These are phyloP conservation scores for Penicillium robsamsonii DNA, from an alignment of 495 filamentous ascomycete genomes.

Conservation along the genomic window DNA sequence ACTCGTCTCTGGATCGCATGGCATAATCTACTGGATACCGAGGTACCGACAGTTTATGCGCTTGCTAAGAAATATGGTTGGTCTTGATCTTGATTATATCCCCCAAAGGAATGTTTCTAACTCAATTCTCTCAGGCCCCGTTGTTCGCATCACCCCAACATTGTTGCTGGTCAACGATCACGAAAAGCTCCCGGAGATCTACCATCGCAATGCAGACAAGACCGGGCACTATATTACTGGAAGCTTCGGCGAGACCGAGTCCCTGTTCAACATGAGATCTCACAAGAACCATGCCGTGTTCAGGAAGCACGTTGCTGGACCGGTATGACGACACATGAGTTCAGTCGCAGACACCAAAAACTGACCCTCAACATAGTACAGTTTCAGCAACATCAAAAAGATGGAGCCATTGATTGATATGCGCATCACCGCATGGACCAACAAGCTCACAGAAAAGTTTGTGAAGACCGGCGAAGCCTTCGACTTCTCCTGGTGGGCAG, in stretches of 20 bases:
- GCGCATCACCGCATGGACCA: conserved; percentile 43
- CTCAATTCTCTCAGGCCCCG: conserved; percentile 31
- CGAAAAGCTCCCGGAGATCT: conserved; percentile 48
- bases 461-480: conserved; percentile 42
- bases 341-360: not conserved
- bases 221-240: conserved; percentile 53
- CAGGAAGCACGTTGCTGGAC: conserved; percentile 42
- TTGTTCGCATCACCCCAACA: conserved; percentile 47
- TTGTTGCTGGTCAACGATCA: conserved; percentile 46
- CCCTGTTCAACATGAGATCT: conserved; percentile 49
- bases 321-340: conserved; percentile 28
- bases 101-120: not conserved
- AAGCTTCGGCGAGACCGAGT: conserved; percentile 46
- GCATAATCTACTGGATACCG: conserved; percentile 45
- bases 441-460: conserved; percentile 43
- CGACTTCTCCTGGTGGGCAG: conserved; percentile 53
- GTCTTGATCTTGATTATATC: conserved; percentile 2
- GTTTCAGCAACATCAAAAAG: conserved; percentile 49
- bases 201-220: conserved; percentile 56
- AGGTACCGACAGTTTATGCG: conserved; percentile 36
- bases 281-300: conserved; percentile 49
- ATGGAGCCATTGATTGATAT: conserved; percentile 53
- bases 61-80: conserved; percentile 52
- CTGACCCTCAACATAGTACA: conserved; percentile 42
- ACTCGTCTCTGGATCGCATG: conserved; percentile 52